These are phyloP conservation scores for Fusarium oxysporum DNA, from an alignment of 2,329 filamentous ascomycete genomes.

Conservation along the genomic window DNA sequence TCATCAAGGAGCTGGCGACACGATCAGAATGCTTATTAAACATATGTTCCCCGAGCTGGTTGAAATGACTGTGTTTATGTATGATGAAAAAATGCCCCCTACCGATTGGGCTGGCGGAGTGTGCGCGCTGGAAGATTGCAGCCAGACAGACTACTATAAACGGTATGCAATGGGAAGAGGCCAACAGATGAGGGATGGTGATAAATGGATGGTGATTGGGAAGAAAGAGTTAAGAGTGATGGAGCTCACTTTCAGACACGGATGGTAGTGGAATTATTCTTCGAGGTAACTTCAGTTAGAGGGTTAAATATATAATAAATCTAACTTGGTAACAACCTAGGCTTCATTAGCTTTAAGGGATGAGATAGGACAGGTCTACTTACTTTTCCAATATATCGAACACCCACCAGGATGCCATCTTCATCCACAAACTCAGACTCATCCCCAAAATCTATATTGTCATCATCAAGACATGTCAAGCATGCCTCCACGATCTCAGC, in stretches of 20 bases:
- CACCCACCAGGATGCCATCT: no score
- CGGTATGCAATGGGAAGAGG: neutral
- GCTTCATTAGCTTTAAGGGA: no score
- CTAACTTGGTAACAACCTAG: no score
- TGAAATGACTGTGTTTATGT: neutral
- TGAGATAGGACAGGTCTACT: no score
- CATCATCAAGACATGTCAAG: no score
- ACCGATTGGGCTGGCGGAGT: neutral
- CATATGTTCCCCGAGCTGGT: neutral
- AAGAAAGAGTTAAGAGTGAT: neutral
- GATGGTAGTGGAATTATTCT: neutral
- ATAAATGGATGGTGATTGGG: neutral
- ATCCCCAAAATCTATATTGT: no score
- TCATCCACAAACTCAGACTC: no score
- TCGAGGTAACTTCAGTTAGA: no score
- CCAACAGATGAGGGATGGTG: neutral
- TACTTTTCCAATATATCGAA: no score
- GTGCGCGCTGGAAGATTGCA: neutral
- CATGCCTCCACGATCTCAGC: no score
- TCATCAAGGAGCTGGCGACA: neutral
- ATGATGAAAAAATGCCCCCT: neutral
- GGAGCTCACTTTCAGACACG: neutral
- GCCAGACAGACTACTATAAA: neutral
- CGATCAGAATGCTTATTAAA: neutral
- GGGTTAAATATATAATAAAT: no score